A percentile compares a stretch with the other conserved stretches of the same genome.
phyloP scores from a whole-genome alignment of 2,329 filamentous ascomycete genomes.

The Colletotrichum agaves region DNA sequence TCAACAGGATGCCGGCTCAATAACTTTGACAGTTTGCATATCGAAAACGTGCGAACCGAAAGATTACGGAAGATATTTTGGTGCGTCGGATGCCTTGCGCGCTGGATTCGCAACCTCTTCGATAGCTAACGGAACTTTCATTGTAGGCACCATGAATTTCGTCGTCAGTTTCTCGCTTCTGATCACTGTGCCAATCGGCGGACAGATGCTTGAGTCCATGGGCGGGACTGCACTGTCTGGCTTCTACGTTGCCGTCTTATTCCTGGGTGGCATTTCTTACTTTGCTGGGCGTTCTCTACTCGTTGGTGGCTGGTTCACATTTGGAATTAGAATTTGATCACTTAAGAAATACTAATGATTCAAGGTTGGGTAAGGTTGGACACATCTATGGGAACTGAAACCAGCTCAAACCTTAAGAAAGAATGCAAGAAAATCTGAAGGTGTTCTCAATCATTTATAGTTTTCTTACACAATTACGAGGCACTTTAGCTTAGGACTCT shows the following conservation, averaged over 20 bases:
- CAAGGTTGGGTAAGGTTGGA: too few relatives aligned
- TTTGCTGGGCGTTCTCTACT: constrained; percentile 42
- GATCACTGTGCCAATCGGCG: constrained; percentile 57
- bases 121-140: neutral
- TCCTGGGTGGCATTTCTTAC: constrained; percentile 48
- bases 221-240: constrained; percentile 56
- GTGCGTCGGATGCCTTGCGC: constrained; percentile 10
- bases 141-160: constrained; percentile 56
- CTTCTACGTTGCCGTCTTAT: constrained; percentile 56
- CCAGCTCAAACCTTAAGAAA: too few relatives aligned
- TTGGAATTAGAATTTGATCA: constrained; percentile 25
- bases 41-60: constrained; percentile 58
- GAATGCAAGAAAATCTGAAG: too few relatives aligned
- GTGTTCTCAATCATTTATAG: too few relatives aligned
- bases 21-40: constrained; percentile 49
- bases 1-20: neutral
- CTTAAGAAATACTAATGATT: too few relatives aligned
- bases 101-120: neutral
- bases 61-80: constrained; percentile 57
- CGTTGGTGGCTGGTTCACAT: constrained; percentile 14
- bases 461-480: too few relatives aligned
- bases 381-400: too few relatives aligned
- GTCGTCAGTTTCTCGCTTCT: constrained; percentile 57
- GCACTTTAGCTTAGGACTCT: too few relatives aligned
- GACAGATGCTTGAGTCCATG: constrained; percentile 56